Evolutionary conservation across 1,284 basidiomycete species (phyloP).

Genomic region (Cutaneotrichosporon daszewskae): DNA sequence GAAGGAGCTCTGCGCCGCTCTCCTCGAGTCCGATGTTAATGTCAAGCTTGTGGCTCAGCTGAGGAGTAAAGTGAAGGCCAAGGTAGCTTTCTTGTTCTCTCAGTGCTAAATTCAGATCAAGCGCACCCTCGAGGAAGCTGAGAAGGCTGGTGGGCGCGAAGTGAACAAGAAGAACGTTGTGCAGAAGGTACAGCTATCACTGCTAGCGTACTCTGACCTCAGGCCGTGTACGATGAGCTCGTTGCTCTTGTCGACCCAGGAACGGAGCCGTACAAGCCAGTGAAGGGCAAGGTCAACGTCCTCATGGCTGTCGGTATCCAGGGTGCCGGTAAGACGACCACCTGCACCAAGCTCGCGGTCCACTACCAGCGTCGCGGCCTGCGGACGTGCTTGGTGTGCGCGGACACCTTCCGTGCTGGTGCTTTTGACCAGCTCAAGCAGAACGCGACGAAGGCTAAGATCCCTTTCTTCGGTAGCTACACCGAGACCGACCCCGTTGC

Average conservation of each 20-base stretch:
- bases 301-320: constrained; percentile 97
- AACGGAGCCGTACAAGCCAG: constrained; percentile 89
- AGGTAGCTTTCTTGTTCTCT: constrained; percentile 53
- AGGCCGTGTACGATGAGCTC: constrained; percentile 97
- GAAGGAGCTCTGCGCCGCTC: constrained; percentile 89
- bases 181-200: constrained; percentile 89
- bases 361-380: constrained; percentile 97
- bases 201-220: constrained; percentile 11
- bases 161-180: constrained; percentile 76
- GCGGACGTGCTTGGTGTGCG: constrained; percentile 97
- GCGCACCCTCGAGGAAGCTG: constrained; percentile 55
- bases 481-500: constrained; percentile 97
- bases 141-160: constrained; percentile 72
- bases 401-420: constrained; percentile 98
- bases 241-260: constrained; percentile 92
- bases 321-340: constrained; percentile 98
- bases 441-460: constrained; percentile 94
- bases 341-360: constrained; percentile 93
- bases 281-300: constrained; percentile 89
- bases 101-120: constrained; percentile 31
- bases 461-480: constrained; percentile 98
- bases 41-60: constrained; percentile 88
- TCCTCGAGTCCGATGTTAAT: constrained; percentile 96
- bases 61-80: constrained; percentile 82
- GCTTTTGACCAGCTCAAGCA: constrained; percentile 93